phyloP scores from a whole-genome alignment of 192 early-diverging fungal species.

The Gigaspora rosea region DNA sequence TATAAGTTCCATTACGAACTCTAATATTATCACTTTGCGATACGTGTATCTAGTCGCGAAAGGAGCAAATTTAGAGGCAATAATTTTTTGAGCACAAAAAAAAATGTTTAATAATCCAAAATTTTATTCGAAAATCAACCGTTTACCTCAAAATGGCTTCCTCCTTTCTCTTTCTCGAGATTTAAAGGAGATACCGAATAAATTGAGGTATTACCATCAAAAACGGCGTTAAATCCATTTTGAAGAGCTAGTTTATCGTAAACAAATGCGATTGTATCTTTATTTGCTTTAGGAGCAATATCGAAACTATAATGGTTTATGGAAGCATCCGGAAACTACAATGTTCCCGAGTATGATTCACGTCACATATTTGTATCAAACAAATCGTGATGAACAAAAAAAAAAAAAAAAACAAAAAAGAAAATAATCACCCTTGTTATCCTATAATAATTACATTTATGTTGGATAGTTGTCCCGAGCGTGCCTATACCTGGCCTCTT shows the following conservation, averaged over 20 bases:
- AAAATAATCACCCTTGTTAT: neutral
- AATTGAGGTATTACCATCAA: conserved; percentile 3
- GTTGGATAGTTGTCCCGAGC: neutral
- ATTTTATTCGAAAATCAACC: neutral
- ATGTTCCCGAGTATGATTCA: neutral
- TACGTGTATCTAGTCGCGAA: neutral
- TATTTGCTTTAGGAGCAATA: neutral
- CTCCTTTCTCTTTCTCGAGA: neutral
- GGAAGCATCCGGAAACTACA: neutral
- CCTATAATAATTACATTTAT: neutral
- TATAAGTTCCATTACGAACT: neutral
- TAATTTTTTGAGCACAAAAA: neutral
- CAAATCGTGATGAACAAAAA: neutral
- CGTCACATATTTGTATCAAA: neutral
- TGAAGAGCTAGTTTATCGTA: neutral
- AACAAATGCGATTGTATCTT: neutral
- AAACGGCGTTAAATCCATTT: neutral
- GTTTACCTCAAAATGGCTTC: neutral
- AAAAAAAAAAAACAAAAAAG: neutral
- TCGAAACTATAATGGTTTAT: conserved; percentile 5
- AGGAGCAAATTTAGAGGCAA: neutral
- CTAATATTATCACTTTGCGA: neutral
- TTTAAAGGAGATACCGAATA: neutral
- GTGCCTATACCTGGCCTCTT: neutral
- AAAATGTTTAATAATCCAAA: too few species aligned